Base-by-base conservation (phyloP, 805 yeast species). In the Myxozyma melibiosi region DNA sequence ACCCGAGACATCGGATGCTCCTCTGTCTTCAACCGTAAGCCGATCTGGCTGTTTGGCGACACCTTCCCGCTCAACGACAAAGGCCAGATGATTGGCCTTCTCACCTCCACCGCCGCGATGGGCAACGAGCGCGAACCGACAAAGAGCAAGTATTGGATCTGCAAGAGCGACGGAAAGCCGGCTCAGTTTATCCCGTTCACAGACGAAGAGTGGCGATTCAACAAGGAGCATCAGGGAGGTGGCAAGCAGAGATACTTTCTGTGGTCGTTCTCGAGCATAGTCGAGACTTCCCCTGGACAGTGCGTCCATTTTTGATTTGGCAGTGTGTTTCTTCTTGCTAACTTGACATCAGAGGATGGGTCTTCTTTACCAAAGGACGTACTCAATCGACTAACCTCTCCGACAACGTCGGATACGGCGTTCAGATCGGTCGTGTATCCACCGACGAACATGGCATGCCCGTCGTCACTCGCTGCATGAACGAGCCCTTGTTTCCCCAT, bases 1-100 rank as follows among this genome's bases (percentile, higher is more conserved):
- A 53, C 55, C 25, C 59, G 64, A 13, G 64, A 60, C 20, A 60
- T 60, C 33, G 64, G 64, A 4, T 57, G 64, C 40, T 60, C 64
- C 22, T 43, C 57, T 9, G 38, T 49, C 9, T 30, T 57, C 28
- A 33, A 42, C 9, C 46, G 58, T 27, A 39, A 43, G 16, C 62
- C 62, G 5, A 35, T 54, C 46, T 57, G 56, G 56, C 47, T 53
- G 16, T 60, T 60, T 31, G 64, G 64, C 18, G 64, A 60, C 42
- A 60, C 64, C 4, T 60, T 60, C 39, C 57, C 64, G 16, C 44
- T 47, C 46, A 60, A 60, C 33, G 33, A 25, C 38, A 27, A 38
- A 11, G 62, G 62, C 38, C 62, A 60, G 41, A 60, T 60, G 64
- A 58, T 48, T 20, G 62, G 61, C 7, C 41, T 60, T 38, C 27